Percentiles rank a stretch among this genome's conserved stretches.
These are phyloP conservation scores for Phytophthora litchii DNA, from an alignment of 352 stramenopile species.

Conservation along the genomic window DNA sequence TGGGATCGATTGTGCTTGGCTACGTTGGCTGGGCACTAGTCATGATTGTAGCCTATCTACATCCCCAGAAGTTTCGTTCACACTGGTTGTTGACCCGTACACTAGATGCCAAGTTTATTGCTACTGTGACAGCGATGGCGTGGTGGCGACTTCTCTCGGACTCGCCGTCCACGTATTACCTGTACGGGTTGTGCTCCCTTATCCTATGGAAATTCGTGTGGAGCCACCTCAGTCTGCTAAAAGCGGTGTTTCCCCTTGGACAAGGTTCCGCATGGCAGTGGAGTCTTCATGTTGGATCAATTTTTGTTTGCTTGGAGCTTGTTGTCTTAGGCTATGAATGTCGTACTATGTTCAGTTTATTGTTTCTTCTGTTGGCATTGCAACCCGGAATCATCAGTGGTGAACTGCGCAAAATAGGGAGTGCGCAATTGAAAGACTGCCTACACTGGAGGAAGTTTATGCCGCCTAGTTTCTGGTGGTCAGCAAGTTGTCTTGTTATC, in stretches of 20 bases:
- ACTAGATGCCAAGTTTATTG: conserved; percentile 22
- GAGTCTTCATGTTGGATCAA: conserved; percentile 28
- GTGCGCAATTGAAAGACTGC: background rate
- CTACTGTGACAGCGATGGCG: conserved; percentile 21
- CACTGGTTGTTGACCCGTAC: conserved; percentile 24
- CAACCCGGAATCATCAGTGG: conserved; percentile 34
- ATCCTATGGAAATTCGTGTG: conserved; percentile 73
- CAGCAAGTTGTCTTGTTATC: conserved; percentile 52
- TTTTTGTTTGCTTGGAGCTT: conserved; percentile 53
- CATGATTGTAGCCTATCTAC: conserved; percentile 55
- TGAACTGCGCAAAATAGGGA: conserved; percentile 5
- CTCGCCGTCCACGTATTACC: conserved; percentile 72
- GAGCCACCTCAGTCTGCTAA: conserved; percentile 38
- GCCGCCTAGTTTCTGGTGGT: conserved; percentile 41
- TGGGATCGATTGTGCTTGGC: conserved; percentile 63
- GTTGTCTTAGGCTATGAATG: conserved; percentile 60
- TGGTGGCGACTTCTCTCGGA: conserved; percentile 59
- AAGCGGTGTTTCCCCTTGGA: conserved; percentile 3
- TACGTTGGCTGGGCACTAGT: conserved; percentile 77
- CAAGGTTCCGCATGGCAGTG: conserved; percentile 8
- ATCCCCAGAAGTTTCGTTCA: conserved; percentile 34
- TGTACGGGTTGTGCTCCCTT: conserved; percentile 73
- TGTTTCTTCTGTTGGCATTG: conserved; percentile 58
- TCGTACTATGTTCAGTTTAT: conserved; percentile 55
- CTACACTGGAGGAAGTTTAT: conserved; percentile 8